Conservation (phyloP, 345 rosid genomes). For the Salix dunnii region DNA sequence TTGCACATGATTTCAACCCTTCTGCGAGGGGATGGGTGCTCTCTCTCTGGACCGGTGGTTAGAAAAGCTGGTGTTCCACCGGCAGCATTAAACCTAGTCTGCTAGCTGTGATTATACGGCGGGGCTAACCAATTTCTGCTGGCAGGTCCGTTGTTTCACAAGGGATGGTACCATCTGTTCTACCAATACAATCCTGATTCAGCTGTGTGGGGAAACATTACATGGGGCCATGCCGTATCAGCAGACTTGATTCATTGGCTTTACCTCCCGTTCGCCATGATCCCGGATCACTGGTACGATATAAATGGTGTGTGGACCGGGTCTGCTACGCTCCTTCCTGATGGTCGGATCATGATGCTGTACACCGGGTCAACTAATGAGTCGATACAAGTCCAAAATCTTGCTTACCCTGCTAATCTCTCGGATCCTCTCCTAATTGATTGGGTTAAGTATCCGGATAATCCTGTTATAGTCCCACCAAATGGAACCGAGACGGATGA, state of each 20-base stretch:
- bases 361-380: constrained; percentile 71
- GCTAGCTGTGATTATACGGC: background rate
- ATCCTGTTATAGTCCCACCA: constrained; percentile 79
- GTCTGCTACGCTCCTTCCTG: constrained; percentile 70
- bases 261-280: constrained; percentile 73
- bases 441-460: constrained; percentile 71
- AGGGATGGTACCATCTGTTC: constrained; percentile 92
- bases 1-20: no score
- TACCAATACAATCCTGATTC: constrained; percentile 91
- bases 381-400: constrained; percentile 74
- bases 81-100: background rate
- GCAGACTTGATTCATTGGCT: constrained; percentile 88
- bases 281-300: constrained; percentile 75
- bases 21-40: background rate
- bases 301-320: constrained; percentile 88
- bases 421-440: constrained; percentile 82
- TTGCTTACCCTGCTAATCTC: constrained; percentile 73
- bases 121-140: background rate
- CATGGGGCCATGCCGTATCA: constrained; percentile 95
- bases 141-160: constrained; percentile 73
- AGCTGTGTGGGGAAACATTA: constrained; percentile 91
- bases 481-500: constrained; percentile 49
- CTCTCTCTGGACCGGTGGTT: constrained; percentile 1
- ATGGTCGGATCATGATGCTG: constrained; percentile 66
- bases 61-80: background rate